phyloP scores from a whole-genome alignment of 2,329 filamentous ascomycete species.

The Coniochaeta sp. region DNA sequence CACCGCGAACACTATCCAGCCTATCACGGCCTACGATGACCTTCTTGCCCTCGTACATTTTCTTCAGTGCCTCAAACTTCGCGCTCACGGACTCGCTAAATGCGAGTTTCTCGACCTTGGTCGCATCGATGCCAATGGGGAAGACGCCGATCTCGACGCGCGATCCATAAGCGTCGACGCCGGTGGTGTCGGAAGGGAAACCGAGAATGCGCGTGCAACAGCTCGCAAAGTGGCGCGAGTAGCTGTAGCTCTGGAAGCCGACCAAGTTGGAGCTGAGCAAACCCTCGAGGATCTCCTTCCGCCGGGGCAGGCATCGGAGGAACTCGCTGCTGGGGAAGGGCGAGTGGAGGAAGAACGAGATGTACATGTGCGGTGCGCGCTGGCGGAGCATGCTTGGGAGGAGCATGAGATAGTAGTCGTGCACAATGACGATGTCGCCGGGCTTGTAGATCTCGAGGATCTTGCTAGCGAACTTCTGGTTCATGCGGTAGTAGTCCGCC shows the following conservation, averaged over 20 bases:
- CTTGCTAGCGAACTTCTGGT: slow-evolving; percentile 82
- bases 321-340: slow-evolving; percentile 97
- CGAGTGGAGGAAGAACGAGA: slow-evolving; percentile 89
- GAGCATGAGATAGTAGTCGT: slow-evolving; percentile 90
- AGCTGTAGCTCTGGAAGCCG: slow-evolving; percentile 93
- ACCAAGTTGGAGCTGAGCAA: slow-evolving; percentile 88
- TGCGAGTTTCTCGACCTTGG: slow-evolving; percentile 66
- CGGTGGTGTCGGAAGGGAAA: slow-evolving; percentile 79
- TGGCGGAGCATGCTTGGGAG: slow-evolving; percentile 85
- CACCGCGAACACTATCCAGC: slow-evolving; percentile 86
- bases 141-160: slow-evolving; percentile 90
- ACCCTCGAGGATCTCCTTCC: slow-evolving; percentile 86
- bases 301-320: slow-evolving; percentile 76
- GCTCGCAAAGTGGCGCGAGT: slow-evolving; percentile 88
- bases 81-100: slow-evolving; percentile 65
- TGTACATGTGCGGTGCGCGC: slow-evolving; percentile 80
- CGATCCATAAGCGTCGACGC: slow-evolving; percentile 82
- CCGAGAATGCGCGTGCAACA: slow-evolving; percentile 87
- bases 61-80: slow-evolving; percentile 65
- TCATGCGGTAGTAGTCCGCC: slow-evolving; percentile 90
- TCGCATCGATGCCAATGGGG: slow-evolving; percentile 90
- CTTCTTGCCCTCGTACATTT: slow-evolving; percentile 81
- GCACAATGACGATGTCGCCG: slow-evolving; percentile 85
- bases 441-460: slow-evolving; percentile 87
- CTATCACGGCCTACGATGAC: slow-evolving; percentile 92